A percentile compares a stretch with the other conserved stretches of the same genome.
These are phyloP conservation scores for Dillenia turbinata DNA, from an alignment of 164 flowering plant genomes.

Conservation along the genomic window DNA sequence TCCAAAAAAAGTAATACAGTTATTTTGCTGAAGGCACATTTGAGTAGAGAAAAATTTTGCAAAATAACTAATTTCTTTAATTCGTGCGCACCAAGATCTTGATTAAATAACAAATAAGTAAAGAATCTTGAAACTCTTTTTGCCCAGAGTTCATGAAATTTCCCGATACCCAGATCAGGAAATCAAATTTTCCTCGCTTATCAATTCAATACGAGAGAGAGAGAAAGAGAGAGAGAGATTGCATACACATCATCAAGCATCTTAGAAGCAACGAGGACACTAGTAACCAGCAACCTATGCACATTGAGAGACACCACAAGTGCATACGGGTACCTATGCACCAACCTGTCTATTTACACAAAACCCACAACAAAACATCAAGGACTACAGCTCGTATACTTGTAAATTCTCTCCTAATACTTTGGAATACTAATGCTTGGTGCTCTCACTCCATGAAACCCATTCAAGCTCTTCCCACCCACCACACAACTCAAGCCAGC, in stretches of 20 bases:
- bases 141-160: not conserved
- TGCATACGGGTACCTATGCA: slow-evolving; percentile 70
- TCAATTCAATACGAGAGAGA: not conserved
- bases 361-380: slow-evolving; percentile 89
- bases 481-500: slow-evolving; percentile 9
- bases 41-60: no score
- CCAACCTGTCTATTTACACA: slow-evolving; percentile 75
- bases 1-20: not conserved
- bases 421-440: slow-evolving; percentile 74
- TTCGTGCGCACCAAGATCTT: not conserved
- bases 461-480: slow-evolving; percentile 45
- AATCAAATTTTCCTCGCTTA: not conserved
- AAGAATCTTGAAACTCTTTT: not conserved
- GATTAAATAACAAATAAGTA: not conserved
- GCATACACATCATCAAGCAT: slow-evolving; percentile 88
- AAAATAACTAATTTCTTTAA: no score
- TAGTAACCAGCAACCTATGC: slow-evolving; percentile 78
- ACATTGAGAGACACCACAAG: slow-evolving; percentile 76
- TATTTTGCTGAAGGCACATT: no score
- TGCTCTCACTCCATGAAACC: slow-evolving; percentile 74
- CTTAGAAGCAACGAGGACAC: slow-evolving; percentile 91
- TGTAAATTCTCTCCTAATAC: slow-evolving; percentile 84
- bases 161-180: not conserved
- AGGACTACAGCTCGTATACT: slow-evolving; percentile 84
- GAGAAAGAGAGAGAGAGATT: not conserved